Percentiles rank a stretch among this genome's conserved stretches.
Evolutionary conservation across 163 green algal species (phyloP).

Genomic region (Volvox carteri): DNA sequence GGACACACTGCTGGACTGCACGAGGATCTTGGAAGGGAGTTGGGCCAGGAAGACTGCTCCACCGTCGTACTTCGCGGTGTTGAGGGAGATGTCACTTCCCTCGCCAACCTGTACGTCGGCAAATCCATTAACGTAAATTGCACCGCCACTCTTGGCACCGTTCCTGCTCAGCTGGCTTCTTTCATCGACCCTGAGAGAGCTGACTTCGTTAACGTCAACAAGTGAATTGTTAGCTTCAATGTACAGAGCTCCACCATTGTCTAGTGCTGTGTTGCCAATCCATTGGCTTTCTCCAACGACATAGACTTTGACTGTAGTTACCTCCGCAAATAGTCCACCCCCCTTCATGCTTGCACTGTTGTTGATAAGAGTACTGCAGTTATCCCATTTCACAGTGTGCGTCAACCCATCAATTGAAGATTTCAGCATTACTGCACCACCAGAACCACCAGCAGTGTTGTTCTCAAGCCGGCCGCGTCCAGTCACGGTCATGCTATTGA

Average conservation of each 20-base stretch:
- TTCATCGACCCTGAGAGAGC: neutral
- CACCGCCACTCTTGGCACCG: neutral
- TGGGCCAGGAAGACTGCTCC: neutral
- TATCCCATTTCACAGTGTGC: neutral
- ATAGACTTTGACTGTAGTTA: neutral
- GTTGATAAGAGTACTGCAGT: neutral
- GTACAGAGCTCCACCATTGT: neutral
- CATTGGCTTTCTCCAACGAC: neutral
- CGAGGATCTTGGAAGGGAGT: neutral
- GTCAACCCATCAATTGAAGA: neutral
- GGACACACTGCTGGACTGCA: neutral
- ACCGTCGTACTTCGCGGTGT: neutral
- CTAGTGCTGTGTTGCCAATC: neutral
- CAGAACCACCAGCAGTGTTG: neutral
- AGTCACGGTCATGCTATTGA: neutral
- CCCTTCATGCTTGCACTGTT: neutral
- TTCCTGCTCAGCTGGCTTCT: neutral
- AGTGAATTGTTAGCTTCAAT: neutral
- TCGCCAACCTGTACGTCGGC: neutral
- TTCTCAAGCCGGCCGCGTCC: neutral
- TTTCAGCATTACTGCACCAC: neutral
- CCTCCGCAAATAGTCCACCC: neutral
- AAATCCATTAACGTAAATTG: neutral
- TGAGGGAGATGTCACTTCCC: neutral
- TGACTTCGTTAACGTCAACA: neutral